Percentiles rank a stretch among this genome's conserved stretches.
These are phyloP conservation scores for Exophiala spinifera DNA, from an alignment of 2,329 filamentous ascomycete genomes.

Conservation along the genomic window DNA sequence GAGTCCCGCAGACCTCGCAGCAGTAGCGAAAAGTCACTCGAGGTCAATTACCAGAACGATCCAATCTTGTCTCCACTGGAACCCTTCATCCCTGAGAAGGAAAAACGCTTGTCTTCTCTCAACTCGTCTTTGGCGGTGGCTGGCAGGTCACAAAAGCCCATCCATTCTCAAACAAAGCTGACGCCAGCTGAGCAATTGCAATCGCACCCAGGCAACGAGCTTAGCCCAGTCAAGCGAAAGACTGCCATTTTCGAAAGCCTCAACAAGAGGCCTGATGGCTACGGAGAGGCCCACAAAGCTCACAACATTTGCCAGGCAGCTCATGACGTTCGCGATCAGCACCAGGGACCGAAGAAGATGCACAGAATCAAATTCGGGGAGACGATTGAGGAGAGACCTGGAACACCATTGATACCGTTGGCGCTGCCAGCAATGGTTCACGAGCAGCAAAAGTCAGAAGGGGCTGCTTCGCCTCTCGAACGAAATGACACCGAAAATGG, in stretches of 20 bases:
- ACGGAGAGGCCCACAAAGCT: conserved; percentile 12
- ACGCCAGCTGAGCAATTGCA: not conserved
- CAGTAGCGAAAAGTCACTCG: conserved; percentile 16
- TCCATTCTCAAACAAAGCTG: not conserved
- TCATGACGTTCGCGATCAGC: not conserved
- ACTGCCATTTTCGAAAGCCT: conserved; percentile 26
- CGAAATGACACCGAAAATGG: not conserved
- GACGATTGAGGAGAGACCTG: conserved; percentile 18
- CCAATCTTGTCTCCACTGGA: not conserved
- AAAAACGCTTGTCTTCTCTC: not conserved
- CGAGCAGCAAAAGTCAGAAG: conserved; percentile 10
- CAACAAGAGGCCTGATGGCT: conserved; percentile 1
- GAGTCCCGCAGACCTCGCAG: conserved; percentile 12
- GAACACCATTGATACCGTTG: conserved; percentile 23
- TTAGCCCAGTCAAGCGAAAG: conserved; percentile 24
- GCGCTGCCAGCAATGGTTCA: conserved; percentile 19
- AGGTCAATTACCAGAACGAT: conserved; percentile 11
- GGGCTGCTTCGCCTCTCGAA: not conserved
- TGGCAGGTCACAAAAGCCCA: not conserved
- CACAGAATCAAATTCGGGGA: conserved; percentile 20
- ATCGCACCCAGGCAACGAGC: not conserved
- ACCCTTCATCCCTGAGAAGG: not conserved
- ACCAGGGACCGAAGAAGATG: conserved; percentile 8
- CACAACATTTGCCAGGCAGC: conserved; percentile 1
- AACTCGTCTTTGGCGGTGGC: not conserved